A percentile compares a stretch with the other conserved stretches of the same genome.
Conservation (phyloP, 192 early-diverging fungal species). For the Dissophora ornata region DNA sequence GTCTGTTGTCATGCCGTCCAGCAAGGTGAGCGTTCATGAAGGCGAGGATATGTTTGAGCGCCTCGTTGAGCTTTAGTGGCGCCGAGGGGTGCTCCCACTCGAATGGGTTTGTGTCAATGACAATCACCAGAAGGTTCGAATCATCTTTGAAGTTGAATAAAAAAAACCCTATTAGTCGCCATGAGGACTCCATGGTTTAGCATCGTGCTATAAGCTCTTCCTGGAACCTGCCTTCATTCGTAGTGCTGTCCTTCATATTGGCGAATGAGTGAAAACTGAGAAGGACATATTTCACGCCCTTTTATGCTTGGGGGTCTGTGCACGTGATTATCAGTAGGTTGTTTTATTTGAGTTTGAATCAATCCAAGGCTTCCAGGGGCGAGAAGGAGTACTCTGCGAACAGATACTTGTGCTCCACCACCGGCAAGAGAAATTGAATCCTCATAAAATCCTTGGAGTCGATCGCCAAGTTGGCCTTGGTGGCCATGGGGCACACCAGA, state of each 20-base stretch:
- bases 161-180: not conserved
- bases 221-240: slow-evolving; percentile 34
- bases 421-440: slow-evolving; percentile 41
- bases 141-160: slow-evolving; percentile 60
- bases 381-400: slow-evolving; percentile 43
- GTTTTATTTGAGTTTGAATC: not conserved
- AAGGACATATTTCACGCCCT: too few species aligned
- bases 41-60: slow-evolving; percentile 81
- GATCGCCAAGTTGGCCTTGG: slow-evolving; percentile 26
- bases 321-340: slow-evolving; percentile 5
- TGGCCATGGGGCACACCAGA: slow-evolving; percentile 27
- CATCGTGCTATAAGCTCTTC: too few species aligned
- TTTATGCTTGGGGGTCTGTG: too few species aligned
- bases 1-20: slow-evolving; percentile 85
- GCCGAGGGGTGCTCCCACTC: slow-evolving; percentile 70
- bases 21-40: slow-evolving; percentile 96
- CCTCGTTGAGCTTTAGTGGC: slow-evolving; percentile 70
- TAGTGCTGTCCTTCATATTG: slow-evolving; percentile 46
- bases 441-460: slow-evolving; percentile 42
- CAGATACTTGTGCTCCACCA: slow-evolving; percentile 23
- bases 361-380: slow-evolving; percentile 27
- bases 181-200: too few species aligned
- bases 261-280: not conserved
- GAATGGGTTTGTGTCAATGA: slow-evolving; percentile 85
- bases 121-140: slow-evolving; percentile 81